Evolutionary conservation across 495 filamentous ascomycete genomes (phyloP).

Genomic region (Neurospora cerealis): DNA sequence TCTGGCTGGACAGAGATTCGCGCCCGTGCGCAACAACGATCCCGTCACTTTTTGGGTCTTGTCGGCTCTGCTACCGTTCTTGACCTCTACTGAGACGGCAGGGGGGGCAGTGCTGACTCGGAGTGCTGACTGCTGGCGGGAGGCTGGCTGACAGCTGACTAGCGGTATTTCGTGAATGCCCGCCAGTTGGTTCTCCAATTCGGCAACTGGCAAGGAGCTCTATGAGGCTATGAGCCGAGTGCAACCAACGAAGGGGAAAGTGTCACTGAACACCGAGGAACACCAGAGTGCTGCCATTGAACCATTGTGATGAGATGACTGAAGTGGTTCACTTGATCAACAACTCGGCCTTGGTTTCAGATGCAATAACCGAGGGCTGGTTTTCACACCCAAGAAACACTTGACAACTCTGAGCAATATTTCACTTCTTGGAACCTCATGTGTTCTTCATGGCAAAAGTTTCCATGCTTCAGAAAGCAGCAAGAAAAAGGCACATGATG

Average conservation of each 20-base stretch:
- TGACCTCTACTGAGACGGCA: background rate
- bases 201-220: background rate
- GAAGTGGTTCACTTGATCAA: background rate
- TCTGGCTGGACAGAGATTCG: conserved; percentile 8
- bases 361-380: background rate
- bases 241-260: background rate
- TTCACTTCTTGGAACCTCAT: background rate
- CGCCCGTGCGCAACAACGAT: background rate
- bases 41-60: background rate
- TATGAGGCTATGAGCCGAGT: background rate
- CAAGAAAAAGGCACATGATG: background rate
- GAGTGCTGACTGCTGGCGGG: background rate
- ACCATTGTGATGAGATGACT: background rate
- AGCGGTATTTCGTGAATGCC: background rate
- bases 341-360: background rate
- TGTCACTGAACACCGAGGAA: background rate
- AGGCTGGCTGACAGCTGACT: background rate
- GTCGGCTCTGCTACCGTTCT: background rate
- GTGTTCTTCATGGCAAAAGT: background rate
- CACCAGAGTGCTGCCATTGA: background rate
- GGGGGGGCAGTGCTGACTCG: background rate
- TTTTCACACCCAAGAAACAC: background rate
- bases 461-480: background rate
- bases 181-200: background rate
- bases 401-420: background rate